Percentiles rank a stretch among this genome's conserved stretches.
Conservation (phyloP, 2,329 filamentous ascomycete genomes). For the Exophiala mesophila region DNA sequence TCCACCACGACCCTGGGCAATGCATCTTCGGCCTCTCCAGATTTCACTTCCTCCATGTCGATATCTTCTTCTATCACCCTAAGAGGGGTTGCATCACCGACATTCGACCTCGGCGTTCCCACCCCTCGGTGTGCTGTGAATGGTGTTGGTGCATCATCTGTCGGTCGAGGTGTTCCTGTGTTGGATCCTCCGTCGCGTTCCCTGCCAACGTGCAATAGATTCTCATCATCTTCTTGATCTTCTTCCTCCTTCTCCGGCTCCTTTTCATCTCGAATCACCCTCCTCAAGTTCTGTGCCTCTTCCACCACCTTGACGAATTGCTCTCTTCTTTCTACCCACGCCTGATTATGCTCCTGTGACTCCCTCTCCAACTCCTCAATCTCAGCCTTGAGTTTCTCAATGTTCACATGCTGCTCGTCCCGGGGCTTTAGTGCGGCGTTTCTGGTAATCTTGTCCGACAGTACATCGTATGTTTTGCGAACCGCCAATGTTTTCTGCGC, state of each 20-base stretch:
- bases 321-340: slow-evolving; percentile 77
- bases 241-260: slow-evolving; percentile 61
- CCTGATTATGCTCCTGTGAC: slow-evolving; percentile 71
- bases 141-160: slow-evolving; percentile 44
- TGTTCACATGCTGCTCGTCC: slow-evolving; percentile 73
- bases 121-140: slow-evolving; percentile 18
- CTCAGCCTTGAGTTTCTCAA: slow-evolving; percentile 80
- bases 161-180: slow-evolving; percentile 46
- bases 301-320: slow-evolving; percentile 87
- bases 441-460: slow-evolving; percentile 79
- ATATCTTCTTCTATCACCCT: slow-evolving; percentile 56
- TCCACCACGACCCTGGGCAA: slow-evolving; percentile 22
- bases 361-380: slow-evolving; percentile 83
- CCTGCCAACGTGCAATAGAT: slow-evolving; percentile 40
- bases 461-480: slow-evolving; percentile 79
- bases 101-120: slow-evolving; percentile 30
- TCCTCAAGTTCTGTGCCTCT: slow-evolving; percentile 79
- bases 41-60: slow-evolving; percentile 52
- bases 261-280: slow-evolving; percentile 84
- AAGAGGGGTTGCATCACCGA: slow-evolving; percentile 32
- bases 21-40: slow-evolving; percentile 36
- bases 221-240: slow-evolving; percentile 63
- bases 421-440: slow-evolving; percentile 74
- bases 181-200: slow-evolving; percentile 37
- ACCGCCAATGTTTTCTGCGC: slow-evolving; percentile 70